Evolutionary conservation across 2,329 filamentous ascomycete genomes (phyloP).

Genomic region (Penicillium sp.): DNA sequence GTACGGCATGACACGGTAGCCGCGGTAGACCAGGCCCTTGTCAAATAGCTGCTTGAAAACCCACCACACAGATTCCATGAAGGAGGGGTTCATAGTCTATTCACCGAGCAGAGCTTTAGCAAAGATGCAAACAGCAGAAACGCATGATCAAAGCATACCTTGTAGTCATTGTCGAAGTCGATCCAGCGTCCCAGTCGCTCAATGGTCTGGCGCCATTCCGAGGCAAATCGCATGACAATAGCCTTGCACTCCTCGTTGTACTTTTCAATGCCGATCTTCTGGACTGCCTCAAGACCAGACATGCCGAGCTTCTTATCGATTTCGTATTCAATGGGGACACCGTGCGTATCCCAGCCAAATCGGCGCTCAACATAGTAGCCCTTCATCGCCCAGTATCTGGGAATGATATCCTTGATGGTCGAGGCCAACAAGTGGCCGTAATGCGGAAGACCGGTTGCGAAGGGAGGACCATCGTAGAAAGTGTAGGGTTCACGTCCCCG

Average conservation of each 20-base stretch:
- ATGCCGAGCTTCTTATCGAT: conserved; percentile 95
- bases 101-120: background rate
- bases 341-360: conserved; percentile 95
- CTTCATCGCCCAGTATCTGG: conserved; percentile 96
- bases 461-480: conserved; percentile 86
- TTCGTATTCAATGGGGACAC: conserved; percentile 91
- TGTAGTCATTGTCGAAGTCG: conserved; percentile 96
- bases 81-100: conserved; percentile 85
- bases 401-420: conserved; percentile 96
- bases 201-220: conserved; percentile 82
- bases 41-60: conserved; percentile 90
- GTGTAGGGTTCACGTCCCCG: conserved; percentile 78
- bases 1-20: conserved; percentile 90
- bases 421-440: conserved; percentile 78
- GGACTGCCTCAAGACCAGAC: conserved; percentile 78
- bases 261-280: conserved; percentile 75
- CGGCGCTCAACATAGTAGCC: conserved; percentile 85
- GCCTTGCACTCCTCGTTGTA: conserved; percentile 90
- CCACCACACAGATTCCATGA: conserved; percentile 92
- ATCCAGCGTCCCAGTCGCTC: conserved; percentile 91
- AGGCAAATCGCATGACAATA: conserved; percentile 86
- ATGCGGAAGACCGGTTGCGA: conserved; percentile 66
- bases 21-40: conserved; percentile 83
- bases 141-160: conserved; percentile 47
- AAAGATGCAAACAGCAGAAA: background rate